Percentiles rank a stretch among this genome's conserved stretches.
phyloP scores from a whole-genome alignment of 805 yeast species.

The Sugiyamaella mastotermitis region DNA sequence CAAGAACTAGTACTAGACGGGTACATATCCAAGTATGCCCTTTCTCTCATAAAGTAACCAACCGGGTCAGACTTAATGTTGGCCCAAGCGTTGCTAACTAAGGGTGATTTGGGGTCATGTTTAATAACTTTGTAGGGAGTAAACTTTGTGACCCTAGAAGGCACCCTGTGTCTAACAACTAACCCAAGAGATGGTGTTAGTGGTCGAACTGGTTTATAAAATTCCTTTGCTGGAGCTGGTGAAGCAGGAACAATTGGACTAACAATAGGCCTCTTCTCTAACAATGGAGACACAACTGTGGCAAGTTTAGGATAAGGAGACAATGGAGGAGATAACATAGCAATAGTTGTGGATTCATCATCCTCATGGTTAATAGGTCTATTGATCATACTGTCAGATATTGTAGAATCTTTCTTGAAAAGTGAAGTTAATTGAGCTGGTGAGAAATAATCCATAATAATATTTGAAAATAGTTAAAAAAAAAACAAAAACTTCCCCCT shows the following conservation, averaged over 20 bases:
- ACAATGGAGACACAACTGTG: not conserved
- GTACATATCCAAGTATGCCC: constrained; percentile 25
- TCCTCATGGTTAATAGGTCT: too few species aligned
- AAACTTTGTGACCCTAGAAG: not conserved
- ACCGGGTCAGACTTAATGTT: constrained; percentile 25
- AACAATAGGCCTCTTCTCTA: not conserved
- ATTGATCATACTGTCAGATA: too few species aligned
- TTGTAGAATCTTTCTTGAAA: too few species aligned
- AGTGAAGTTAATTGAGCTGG: too few species aligned
- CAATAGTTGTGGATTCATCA: constrained; percentile 4
- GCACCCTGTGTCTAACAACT: not conserved
- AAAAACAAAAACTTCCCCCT: too few species aligned
- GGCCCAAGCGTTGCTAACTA: constrained; percentile 29
- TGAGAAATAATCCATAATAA: too few species aligned
- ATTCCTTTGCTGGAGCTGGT: not conserved
- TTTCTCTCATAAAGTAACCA: constrained; percentile 26
- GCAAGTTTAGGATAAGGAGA: constrained; percentile 26
- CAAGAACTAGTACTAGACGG: constrained; percentile 29
- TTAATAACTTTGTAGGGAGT: constrained; percentile 12
- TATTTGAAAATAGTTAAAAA: too few species aligned
- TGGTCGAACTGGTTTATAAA: not conserved
- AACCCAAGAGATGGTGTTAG: not conserved
- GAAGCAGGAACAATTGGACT: too few species aligned
- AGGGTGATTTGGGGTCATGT: constrained; percentile 17
- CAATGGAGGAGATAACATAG: constrained; percentile 31